Percentiles rank a stretch among this genome's conserved stretches.
These are phyloP conservation scores for Verticillium dahliae DNA, from an alignment of 2,329 filamentous ascomycete genomes.

Conservation along the genomic window DNA sequence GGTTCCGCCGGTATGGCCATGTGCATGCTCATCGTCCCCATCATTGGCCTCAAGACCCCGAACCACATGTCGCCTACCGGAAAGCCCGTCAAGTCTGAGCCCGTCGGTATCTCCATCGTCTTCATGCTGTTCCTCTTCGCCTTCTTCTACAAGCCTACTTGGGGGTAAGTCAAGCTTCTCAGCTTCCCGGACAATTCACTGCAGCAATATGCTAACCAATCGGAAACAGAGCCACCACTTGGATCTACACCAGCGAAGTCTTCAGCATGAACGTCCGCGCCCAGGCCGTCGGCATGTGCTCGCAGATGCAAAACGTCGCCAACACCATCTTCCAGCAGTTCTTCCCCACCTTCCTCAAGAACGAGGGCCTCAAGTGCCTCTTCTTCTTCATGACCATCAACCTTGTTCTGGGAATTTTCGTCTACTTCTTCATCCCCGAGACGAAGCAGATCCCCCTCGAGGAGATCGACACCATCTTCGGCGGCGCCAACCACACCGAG, in stretches of 20 bases:
- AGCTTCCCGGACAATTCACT: not conserved
- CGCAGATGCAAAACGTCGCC: conserved; percentile 55
- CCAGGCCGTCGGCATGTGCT: conserved; percentile 62
- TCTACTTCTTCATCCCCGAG: conserved; percentile 45
- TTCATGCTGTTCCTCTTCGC: conserved; percentile 62
- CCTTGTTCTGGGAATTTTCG: conserved; percentile 39
- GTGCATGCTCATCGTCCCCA: conserved; percentile 62
- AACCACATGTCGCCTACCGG: conserved; percentile 33
- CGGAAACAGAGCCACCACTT: conserved; percentile 28
- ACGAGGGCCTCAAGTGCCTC: conserved; percentile 38
- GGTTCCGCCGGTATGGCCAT: conserved; percentile 62
- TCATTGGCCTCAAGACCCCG: conserved; percentile 42
- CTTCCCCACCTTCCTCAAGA: conserved; percentile 60
- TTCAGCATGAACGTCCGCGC: conserved; percentile 69
- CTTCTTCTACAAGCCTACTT: conserved; percentile 63
- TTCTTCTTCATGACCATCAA: conserved; percentile 34
- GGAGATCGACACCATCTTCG: conserved; percentile 50
- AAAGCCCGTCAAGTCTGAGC: conserved; percentile 40
- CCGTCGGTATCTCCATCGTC: conserved; percentile 62
- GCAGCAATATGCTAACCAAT: not conserved
- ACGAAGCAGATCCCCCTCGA: conserved; percentile 44
- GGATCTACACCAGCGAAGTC: conserved; percentile 65
- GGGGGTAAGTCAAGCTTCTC: conserved; percentile 32
- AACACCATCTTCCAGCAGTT: conserved; percentile 65
- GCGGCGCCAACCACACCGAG: conserved; percentile 48